These are phyloP conservation scores for Mixia osmundae DNA, from an alignment of 1,284 basidiomycete species.

Conservation along the genomic window DNA sequence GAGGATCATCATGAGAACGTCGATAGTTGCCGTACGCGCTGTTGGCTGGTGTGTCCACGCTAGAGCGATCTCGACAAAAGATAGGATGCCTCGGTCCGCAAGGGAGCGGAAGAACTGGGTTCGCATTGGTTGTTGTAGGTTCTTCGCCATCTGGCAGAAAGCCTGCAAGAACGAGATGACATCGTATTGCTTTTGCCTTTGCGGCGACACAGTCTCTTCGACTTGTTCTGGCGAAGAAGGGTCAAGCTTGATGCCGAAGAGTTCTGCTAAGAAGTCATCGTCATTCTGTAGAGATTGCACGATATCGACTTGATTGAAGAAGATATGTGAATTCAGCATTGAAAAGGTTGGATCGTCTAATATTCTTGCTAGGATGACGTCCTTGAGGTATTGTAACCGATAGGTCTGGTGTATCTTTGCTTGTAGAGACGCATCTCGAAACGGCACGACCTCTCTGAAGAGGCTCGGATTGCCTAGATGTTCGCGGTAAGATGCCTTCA, in stretches of 20 bases:
- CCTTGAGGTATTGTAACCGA: conserved; percentile 86
- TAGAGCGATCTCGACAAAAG: conserved; percentile 54
- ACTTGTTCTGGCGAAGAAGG: conserved; percentile 15
- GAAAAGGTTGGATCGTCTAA: conserved; percentile 94
- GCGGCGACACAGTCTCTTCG: conserved; percentile 27
- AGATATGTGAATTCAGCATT: conserved; percentile 86
- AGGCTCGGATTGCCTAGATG: conserved; percentile 58
- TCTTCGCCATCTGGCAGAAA: conserved; percentile 85
- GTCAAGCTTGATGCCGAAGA: conserved; percentile 1
- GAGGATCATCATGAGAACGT: conserved; percentile 61
- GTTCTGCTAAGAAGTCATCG: conserved; percentile 34
- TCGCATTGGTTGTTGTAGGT: conserved; percentile 68
- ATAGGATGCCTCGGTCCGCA: conserved; percentile 66
- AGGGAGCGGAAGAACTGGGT: conserved; percentile 70
- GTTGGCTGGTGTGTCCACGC: conserved; percentile 22
- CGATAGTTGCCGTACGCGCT: conserved; percentile 60
- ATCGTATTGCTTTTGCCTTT: conserved; percentile 33
- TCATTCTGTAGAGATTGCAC: conserved; percentile 68
- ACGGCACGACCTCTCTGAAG: conserved; percentile 56
- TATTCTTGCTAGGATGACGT: conserved; percentile 81
- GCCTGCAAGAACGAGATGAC: conserved; percentile 74
- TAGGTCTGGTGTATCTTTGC: conserved; percentile 90
- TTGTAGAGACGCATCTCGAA: conserved; percentile 45
- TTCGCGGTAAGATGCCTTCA: conserved; percentile 90
- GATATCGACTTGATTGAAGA: conserved; percentile 98